Base-by-base conservation (phyloP, 192 early-diverging fungal genomes). In the Oehlia diaphana region DNA sequence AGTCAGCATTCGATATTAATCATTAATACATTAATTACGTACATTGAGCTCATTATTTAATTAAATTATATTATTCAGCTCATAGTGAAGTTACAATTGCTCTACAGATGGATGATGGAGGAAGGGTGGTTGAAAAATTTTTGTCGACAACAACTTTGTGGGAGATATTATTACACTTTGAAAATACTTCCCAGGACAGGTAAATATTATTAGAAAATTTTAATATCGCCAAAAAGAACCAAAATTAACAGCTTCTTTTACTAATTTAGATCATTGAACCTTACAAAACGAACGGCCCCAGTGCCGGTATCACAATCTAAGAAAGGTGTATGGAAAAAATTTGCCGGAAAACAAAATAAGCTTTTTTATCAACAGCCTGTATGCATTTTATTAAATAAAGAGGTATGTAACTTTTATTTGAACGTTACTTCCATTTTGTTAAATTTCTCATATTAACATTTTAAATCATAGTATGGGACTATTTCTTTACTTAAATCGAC, bases 51-150 rank as follows among this genome's bases (percentile, higher is more conserved):
- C 2, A n/a, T 31, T 61, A 74, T 74, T 63, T 63, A 84, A 77
- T n/a, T 53, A 33, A 53, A 26, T 80, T 53, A 4, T 62, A 6
- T 68, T 21, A 47, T 49, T 47, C 13, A 83, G 84, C 79, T 33
- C 84, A 79, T 6, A 84, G 83, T 3, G 82, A 86, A 72, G 82
- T 86, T 63, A 71, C 81, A 37, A 88, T 96, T 42, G 96, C 95
- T 7, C 83, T 97, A 21, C 94, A 96, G 81, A 81, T 94, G 14
- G 89, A 92, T 21, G 92, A 92, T 44, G 89, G 89, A 6, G 88
- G 83, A 16, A 86, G 96, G 42, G 78, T 93, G 12, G 87, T 93
- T 28, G 86, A 83, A 35, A 90, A 92, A 31, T 95, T 93, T 78
- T 74, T 81, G 9, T 75, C 86, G 4, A 76, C 82, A 13, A 84